Conservation (phyloP, 169 alveolate genomes). For the Eimeria zaria region DNA sequence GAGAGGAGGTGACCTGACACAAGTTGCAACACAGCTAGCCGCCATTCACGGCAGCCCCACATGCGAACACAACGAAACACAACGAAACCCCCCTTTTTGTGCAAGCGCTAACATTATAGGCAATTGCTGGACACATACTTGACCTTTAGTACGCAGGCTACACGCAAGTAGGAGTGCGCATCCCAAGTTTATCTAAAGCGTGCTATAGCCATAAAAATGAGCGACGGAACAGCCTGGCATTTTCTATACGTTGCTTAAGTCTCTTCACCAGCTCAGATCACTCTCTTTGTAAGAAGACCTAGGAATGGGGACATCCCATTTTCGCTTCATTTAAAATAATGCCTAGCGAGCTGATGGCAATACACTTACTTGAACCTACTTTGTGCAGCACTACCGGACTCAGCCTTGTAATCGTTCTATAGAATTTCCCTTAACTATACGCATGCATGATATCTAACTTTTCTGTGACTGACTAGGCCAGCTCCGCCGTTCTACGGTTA, state of each 20-base stretch:
- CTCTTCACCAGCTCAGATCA: not conserved
- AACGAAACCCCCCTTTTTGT: too few species aligned
- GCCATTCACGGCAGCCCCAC: too few species aligned
- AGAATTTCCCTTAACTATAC: too few species aligned
- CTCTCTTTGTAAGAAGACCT: not conserved
- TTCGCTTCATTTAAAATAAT: not conserved
- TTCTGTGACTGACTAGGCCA: not conserved
- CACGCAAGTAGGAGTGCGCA: not conserved
- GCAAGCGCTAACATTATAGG: too few species aligned
- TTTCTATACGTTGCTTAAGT: not conserved
- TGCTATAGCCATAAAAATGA: not conserved
- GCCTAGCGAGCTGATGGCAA: not conserved
- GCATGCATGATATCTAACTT: not conserved
- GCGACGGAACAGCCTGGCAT: not conserved
- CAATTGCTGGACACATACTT: too few species aligned
- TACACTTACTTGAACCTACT: not conserved
- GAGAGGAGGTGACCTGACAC: too few species aligned
- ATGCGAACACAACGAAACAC: too few species aligned
- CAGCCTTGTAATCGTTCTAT: too few species aligned
- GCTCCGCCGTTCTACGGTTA: slow-evolving; percentile 89
- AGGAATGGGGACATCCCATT: not conserved
- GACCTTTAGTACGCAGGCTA: not conserved
- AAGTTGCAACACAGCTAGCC: too few species aligned
- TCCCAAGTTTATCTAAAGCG: too few species aligned
- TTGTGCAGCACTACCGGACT: too few species aligned